A percentile compares a stretch with the other conserved stretches of the same genome.
phyloP scores from a whole-genome alignment of 441 rosid genomes.

The Pelargonium cotyledonis region DNA sequence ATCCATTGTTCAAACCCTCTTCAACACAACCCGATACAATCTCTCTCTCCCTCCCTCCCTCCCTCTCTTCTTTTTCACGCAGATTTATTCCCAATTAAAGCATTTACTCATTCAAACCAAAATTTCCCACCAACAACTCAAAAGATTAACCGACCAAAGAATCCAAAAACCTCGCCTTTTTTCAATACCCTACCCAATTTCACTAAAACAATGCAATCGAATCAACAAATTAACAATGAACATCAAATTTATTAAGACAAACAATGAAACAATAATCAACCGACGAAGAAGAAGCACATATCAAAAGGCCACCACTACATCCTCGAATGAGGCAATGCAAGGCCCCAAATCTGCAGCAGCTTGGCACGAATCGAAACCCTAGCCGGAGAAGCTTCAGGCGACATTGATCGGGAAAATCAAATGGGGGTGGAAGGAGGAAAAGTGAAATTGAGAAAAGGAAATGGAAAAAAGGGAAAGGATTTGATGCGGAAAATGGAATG shows the following conservation, averaged over 20 bases:
- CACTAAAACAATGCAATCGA: too few species aligned
- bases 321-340: conserved; percentile 8
- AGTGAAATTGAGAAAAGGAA: too few species aligned
- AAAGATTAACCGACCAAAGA: conserved; percentile 20
- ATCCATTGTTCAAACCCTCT: conserved; percentile 52
- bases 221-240: conserved; percentile 3
- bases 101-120: conserved; percentile 14
- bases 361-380: conserved; percentile 22
- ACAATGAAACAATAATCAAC: too few species aligned
- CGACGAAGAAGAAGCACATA: too few species aligned
- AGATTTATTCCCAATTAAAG: conserved; percentile 27
- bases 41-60: too few species aligned
- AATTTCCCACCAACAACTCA: conserved; percentile 17
- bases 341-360: conserved; percentile 14
- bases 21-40: conserved; percentile 12
- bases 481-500: not conserved
- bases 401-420: conserved; percentile 31
- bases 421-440: not conserved
- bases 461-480: not conserved
- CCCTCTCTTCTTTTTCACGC: too few species aligned
- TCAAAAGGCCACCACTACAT: conserved; percentile 22
- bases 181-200: conserved; percentile 15
- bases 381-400: conserved; percentile 15
- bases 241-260: too few species aligned
- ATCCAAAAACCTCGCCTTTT: conserved; percentile 13